A percentile compares a stretch with the other conserved stretches of the same genome.
Conservation (phyloP, 108 stramenopile species). For the Epipyxis sp. region DNA sequence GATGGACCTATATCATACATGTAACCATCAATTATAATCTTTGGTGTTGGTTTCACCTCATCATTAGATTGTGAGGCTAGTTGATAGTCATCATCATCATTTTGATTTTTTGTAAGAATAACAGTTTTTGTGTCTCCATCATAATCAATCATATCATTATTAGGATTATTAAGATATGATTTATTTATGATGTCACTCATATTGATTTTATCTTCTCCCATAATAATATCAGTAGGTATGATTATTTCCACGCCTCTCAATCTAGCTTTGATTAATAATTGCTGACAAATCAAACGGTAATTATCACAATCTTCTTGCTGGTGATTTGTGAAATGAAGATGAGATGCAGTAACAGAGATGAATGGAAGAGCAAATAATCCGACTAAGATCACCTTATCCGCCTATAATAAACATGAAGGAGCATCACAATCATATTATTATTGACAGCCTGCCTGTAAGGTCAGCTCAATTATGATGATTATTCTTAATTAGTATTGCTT, state of each 20-base stretch:
- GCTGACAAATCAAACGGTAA: background rate
- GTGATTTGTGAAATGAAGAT: background rate
- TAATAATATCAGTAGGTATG: background rate
- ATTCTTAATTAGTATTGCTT: too few species aligned
- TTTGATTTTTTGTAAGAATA: background rate
- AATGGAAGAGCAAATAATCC: constrained; percentile 10
- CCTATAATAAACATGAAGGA: too few species aligned
- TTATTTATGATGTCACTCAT: background rate
- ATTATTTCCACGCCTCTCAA: background rate
- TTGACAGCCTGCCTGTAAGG: too few species aligned
- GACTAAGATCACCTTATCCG: background rate
- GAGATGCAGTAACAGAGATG: background rate
- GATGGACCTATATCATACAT: constrained; percentile 4
- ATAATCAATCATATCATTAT: background rate
- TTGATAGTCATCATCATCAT: background rate
- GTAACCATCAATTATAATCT: background rate
- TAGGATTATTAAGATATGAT: background rate
- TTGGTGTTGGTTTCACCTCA: background rate
- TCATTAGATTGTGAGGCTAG: background rate
- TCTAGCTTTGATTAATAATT: background rate
- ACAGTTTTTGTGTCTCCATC: background rate
- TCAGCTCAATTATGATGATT: too few species aligned
- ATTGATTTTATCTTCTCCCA: background rate
- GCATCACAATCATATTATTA: too few species aligned
- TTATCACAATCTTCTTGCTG: background rate